Conservation (phyloP, 805 yeast species). For the Candida bentonensis region DNA sequence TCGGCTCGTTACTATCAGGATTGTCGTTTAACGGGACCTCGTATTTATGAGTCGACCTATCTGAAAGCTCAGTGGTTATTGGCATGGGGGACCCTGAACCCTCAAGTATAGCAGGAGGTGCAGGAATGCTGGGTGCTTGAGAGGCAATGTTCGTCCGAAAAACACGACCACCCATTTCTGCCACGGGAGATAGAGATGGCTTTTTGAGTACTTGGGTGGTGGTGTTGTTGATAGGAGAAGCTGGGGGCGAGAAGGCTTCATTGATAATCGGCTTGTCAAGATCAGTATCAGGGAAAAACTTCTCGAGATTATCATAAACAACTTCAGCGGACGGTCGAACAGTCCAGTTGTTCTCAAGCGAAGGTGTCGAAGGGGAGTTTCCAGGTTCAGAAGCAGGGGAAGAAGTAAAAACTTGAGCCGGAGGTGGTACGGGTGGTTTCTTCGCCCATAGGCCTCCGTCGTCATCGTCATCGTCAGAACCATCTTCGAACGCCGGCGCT, state of each 20-base stretch:
- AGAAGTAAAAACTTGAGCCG: neutral
- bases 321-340: constrained; percentile 94
- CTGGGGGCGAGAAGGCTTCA: constrained; percentile 28
- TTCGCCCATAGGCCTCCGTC: constrained; percentile 53
- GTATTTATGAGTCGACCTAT: neutral
- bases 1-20: neutral
- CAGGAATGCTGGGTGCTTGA: neutral
- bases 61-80: neutral
- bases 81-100: too few species aligned
- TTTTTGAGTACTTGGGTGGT: neutral
- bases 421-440: constrained; percentile 15
- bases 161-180: constrained; percentile 1
- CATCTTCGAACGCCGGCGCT: constrained; percentile 39
- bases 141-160: neutral
- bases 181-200: constrained; percentile 4
- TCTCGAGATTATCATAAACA: constrained; percentile 79
- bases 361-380: neutral
- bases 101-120: neutral
- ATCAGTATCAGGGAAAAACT: constrained; percentile 84
- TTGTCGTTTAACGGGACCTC: neutral
- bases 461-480: constrained; percentile 12
- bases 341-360: constrained; percentile 31
- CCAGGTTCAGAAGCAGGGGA: neutral
- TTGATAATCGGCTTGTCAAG: constrained; percentile 85
- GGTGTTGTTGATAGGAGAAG: constrained; percentile 1